Conservation (phyloP, 306 rosid species). For the Carpinus fangiana region DNA sequence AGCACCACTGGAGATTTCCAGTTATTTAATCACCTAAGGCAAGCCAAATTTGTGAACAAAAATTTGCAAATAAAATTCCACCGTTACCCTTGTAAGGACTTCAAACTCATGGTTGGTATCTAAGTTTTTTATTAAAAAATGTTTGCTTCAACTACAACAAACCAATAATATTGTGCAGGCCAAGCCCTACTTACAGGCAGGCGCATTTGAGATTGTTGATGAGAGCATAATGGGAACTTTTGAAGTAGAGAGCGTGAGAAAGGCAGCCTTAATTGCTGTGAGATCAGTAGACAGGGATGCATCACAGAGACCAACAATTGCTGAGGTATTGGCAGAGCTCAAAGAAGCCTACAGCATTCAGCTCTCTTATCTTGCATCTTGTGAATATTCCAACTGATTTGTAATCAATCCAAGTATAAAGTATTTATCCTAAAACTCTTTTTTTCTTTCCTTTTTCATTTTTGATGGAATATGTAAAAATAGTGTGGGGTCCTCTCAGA, state of each 20-base stretch:
- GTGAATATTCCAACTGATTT: slow-evolving; percentile 33
- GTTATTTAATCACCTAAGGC: no score
- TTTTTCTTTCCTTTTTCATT: neutral
- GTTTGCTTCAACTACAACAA: no score
- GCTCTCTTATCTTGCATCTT: slow-evolving; percentile 59
- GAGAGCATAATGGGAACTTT: slow-evolving; percentile 58
- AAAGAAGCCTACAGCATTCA: slow-evolving; percentile 72
- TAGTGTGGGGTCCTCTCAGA: neutral
- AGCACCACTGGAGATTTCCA: no score
- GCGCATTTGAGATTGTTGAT: slow-evolving; percentile 81
- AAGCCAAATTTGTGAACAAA: neutral
- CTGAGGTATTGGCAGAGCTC: slow-evolving; percentile 73
- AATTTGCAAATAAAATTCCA: neutral
- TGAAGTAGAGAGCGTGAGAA: slow-evolving; percentile 74
- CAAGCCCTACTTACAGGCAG: slow-evolving; percentile 93
- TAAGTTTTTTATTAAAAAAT: no score
- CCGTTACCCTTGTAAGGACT: neutral
- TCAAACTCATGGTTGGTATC: no score
- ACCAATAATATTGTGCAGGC: slow-evolving; percentile 51
- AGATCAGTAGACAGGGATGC: slow-evolving; percentile 86
- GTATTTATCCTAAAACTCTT: neutral
- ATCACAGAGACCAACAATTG: slow-evolving; percentile 76
- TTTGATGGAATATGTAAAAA: neutral
- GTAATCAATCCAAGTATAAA: neutral
- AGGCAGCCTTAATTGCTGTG: slow-evolving; percentile 63